Evolutionary conservation across 331 rosid species (phyloP).

Genomic region (Malus hybrid): DNA sequence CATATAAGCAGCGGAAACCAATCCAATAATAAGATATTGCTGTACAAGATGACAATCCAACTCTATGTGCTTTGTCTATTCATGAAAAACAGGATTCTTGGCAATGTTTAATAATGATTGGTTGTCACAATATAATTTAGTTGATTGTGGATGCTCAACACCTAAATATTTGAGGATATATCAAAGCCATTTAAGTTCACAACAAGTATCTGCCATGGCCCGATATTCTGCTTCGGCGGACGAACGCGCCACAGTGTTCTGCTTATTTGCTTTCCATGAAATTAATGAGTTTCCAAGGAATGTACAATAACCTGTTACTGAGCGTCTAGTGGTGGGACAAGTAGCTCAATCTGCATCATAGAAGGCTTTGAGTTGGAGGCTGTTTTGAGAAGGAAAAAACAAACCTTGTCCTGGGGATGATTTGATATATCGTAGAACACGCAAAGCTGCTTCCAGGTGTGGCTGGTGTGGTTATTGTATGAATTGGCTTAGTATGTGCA

Average conservation of each 20-base stretch:
- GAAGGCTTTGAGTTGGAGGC: neutral
- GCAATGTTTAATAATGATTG: too few species aligned
- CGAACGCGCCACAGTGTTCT: neutral
- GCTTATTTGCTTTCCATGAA: neutral
- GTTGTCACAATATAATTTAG: neutral
- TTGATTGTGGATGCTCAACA: fast-evolving
- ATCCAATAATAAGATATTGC: too few species aligned
- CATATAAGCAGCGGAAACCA: too few species aligned
- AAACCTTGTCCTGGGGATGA: too few species aligned
- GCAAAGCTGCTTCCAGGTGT: neutral
- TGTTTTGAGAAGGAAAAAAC: neutral
- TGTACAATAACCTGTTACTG: neutral
- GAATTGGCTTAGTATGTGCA: neutral
- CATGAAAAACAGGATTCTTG: too few species aligned
- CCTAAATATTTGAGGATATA: neutral
- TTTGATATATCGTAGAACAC: neutral
- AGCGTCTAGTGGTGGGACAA: neutral
- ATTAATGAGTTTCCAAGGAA: neutral
- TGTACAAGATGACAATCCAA: too few species aligned
- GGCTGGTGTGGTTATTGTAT: too few species aligned
- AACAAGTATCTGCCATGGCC: neutral
- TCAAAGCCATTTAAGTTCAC: neutral
- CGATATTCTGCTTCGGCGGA: neutral
- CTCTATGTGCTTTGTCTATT: too few species aligned
- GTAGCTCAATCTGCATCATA: neutral